A percentile compares a stretch with the other conserved stretches of the same genome.
Evolutionary conservation across 1,284 basidiomycete genomes (phyloP).

Genomic region (Stygiomarasmius scandens): DNA sequence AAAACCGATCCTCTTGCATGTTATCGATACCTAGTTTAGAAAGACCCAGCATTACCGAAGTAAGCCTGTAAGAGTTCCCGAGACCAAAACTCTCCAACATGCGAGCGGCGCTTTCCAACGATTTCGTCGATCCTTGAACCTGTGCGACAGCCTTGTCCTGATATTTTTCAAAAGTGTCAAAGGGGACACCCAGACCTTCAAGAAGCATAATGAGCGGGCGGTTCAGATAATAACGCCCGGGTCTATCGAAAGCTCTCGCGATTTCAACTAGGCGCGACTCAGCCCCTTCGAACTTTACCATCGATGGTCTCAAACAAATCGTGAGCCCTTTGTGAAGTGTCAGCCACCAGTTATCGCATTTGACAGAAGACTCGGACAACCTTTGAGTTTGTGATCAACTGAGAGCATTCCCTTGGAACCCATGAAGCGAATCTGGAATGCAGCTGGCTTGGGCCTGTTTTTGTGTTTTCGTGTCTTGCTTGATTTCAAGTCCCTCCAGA

Average conservation of each 20-base stretch:
- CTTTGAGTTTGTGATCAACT: constrained; percentile 49
- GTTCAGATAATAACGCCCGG: constrained; percentile 39
- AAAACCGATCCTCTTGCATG: constrained; percentile 45
- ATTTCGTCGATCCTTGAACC: constrained; percentile 43
- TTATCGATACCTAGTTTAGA: constrained; percentile 37
- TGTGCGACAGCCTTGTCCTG: constrained; percentile 57
- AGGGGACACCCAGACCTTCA: constrained; percentile 39
- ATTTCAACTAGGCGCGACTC: constrained; percentile 59
- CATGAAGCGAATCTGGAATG: constrained; percentile 63
- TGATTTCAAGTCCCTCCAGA: constrained; percentile 49
- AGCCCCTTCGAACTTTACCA: constrained; percentile 64
- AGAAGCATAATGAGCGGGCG: constrained; percentile 55
- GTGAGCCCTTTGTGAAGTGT: constrained; percentile 32
- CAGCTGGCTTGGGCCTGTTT: constrained; percentile 43
- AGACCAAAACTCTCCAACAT: constrained; percentile 51
- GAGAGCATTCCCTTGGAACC: constrained; percentile 69
- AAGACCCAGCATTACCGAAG: constrained; percentile 40
- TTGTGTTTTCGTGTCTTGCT: constrained; percentile 37
- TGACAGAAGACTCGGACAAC: neutral
- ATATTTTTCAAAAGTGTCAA: constrained; percentile 45
- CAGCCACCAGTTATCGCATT: constrained; percentile 28
- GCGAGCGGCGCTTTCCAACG: constrained; percentile 46
- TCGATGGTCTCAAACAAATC: constrained; percentile 55
- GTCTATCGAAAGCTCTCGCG: constrained; percentile 32
- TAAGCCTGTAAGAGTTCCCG: constrained; percentile 41